Percentiles rank a stretch among this genome's conserved stretches.
These are phyloP conservation scores for Citrullus mucosospermus DNA, from an alignment of 306 rosid species.

Conservation along the genomic window DNA sequence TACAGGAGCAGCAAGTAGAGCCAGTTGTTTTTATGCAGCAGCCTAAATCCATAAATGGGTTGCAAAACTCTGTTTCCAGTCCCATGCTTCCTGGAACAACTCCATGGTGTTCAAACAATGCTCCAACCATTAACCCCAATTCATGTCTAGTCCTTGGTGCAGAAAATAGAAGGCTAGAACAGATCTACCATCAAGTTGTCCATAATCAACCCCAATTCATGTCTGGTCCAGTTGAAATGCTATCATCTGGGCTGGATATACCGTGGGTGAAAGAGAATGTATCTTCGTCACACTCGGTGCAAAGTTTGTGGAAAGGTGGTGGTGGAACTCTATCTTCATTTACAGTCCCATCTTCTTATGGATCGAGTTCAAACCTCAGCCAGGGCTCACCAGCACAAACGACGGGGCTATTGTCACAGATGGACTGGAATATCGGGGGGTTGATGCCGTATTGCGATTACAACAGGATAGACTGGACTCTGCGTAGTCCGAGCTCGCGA, in stretches of 20 bases:
- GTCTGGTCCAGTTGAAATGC: constrained; percentile 41
- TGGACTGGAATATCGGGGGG: constrained; percentile 86
- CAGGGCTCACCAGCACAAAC: constrained; percentile 49
- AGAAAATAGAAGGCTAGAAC: constrained; percentile 49
- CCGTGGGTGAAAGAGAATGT: constrained; percentile 51
- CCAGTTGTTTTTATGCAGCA: constrained; percentile 71
- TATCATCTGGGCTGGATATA: constrained; percentile 34
- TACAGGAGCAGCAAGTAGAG: constrained; percentile 15
- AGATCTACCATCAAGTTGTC: constrained; percentile 67
- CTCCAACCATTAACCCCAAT: constrained; percentile 11
- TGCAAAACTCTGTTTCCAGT: constrained; percentile 48
- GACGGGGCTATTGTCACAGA: constrained; percentile 68
- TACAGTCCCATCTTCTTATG: constrained; percentile 78
- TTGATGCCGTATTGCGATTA: constrained; percentile 60
- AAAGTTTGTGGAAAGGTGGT: constrained; percentile 40
- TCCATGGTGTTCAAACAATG: constrained; percentile 71
- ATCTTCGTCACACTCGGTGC: constrained; percentile 23
- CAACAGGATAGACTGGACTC: constrained; percentile 77
- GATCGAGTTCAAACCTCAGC: constrained; percentile 70
- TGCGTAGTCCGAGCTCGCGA: constrained; percentile 43
- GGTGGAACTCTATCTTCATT: constrained; percentile 40
- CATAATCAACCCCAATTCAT: constrained; percentile 30
- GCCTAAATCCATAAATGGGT: constrained; percentile 54
- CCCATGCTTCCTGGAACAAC: constrained; percentile 68
- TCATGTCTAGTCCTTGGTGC: constrained; percentile 22